phyloP scores from a whole-genome alignment of 1,139 yeast genomes.

The Chernovozyma aurita region DNA sequence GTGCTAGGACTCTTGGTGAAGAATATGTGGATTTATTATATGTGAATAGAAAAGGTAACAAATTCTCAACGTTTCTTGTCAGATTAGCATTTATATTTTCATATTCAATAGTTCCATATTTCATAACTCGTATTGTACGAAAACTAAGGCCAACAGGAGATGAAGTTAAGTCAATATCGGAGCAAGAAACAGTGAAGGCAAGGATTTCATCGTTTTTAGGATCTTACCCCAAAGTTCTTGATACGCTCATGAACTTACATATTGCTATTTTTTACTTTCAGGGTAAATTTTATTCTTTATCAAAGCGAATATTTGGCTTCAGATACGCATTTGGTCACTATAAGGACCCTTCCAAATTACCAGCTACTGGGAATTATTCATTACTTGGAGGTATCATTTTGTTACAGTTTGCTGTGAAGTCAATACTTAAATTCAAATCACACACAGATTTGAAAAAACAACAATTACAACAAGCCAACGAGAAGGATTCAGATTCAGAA shows the following conservation, averaged over 20 bases:
- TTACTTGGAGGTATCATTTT: slow-evolving; percentile 69
- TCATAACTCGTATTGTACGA: slow-evolving; percentile 32
- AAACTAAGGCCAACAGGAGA: slow-evolving; percentile 13
- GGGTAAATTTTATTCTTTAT: slow-evolving; percentile 74
- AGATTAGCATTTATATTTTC: slow-evolving; percentile 50
- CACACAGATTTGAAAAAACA: slow-evolving; percentile 16
- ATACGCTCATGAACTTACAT: slow-evolving; percentile 59
- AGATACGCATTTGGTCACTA: slow-evolving; percentile 72
- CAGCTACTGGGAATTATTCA: slow-evolving; percentile 62
- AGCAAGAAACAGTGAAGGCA: slow-evolving; percentile 3
- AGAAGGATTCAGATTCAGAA: slow-evolving; percentile 8
- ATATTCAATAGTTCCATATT: slow-evolving; percentile 56
- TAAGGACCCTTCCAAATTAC: slow-evolving; percentile 41
- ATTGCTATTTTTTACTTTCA: slow-evolving; percentile 76
- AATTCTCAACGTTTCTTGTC: slow-evolving; percentile 45
- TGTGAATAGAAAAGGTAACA: slow-evolving; percentile 48
- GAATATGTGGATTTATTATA: slow-evolving; percentile 87
- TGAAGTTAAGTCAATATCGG: slow-evolving; percentile 4
- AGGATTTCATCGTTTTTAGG: slow-evolving; percentile 20
- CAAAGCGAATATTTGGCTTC: slow-evolving; percentile 75
- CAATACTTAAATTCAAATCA: slow-evolving; percentile 30
- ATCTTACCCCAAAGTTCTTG: slow-evolving; percentile 43
- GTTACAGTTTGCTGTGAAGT: slow-evolving; percentile 52
- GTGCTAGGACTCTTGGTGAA: slow-evolving; percentile 85
- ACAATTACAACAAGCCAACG: slow-evolving; percentile 3